A percentile compares a stretch with the other conserved stretches of the same genome.
These are phyloP conservation scores for Coprinellus aureogranulatus DNA, from an alignment of 768 basidiomycete genomes.

Conservation along the genomic window DNA sequence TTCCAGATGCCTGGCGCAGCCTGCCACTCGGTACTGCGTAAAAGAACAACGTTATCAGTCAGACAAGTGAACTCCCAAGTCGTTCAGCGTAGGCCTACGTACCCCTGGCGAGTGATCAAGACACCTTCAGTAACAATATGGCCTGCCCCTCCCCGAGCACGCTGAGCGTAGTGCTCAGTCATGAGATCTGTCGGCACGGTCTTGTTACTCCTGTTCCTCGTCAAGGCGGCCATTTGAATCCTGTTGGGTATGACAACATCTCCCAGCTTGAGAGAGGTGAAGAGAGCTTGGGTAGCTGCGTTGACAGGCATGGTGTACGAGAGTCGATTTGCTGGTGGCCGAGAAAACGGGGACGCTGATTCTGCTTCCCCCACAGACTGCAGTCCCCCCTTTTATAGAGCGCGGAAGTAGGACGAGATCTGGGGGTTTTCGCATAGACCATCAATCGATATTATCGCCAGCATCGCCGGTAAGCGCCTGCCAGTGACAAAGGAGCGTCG, in stretches of 20 bases:
- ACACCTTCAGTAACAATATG: constrained; percentile 40
- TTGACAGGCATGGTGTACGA: too few relatives aligned
- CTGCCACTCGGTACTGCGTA: constrained; percentile 39
- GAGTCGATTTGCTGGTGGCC: too few relatives aligned
- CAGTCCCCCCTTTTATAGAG: too few relatives aligned
- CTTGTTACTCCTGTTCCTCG: constrained; percentile 36
- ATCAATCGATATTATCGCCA: too few relatives aligned
- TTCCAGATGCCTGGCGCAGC: constrained; percentile 48
- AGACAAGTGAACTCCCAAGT: neutral
- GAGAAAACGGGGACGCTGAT: too few relatives aligned
- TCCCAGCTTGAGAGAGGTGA: constrained; percentile 35
- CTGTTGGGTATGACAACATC: constrained; percentile 36
- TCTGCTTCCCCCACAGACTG: too few relatives aligned
- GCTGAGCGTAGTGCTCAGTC: constrained; percentile 41
- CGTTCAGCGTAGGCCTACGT: neutral
- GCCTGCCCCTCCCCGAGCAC: constrained; percentile 34
- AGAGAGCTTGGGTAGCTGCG: constrained; percentile 17
- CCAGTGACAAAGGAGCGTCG: too few relatives aligned
- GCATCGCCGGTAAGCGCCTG: too few relatives aligned
- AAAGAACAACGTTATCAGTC: neutral
- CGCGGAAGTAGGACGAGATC: too few relatives aligned
- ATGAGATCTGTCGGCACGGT: constrained; percentile 39
- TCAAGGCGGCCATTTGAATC: constrained; percentile 39
- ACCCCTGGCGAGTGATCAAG: constrained; percentile 43
- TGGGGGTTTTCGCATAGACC: too few relatives aligned